These are phyloP conservation scores for Solanum chaucha DNA, from an alignment of 257 asterid species.

Conservation along the genomic window DNA sequence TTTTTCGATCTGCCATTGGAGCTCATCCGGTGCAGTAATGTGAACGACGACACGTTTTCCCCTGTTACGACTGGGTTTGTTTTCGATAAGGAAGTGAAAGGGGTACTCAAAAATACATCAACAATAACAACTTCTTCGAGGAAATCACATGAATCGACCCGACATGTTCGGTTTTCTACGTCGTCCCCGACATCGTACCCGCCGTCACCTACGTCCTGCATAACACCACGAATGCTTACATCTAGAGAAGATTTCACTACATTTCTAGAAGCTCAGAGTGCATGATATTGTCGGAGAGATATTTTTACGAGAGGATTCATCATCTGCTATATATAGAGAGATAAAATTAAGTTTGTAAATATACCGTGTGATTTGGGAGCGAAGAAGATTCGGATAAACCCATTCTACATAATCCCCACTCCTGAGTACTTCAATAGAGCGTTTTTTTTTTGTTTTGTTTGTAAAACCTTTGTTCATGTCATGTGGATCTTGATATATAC, in stretches of 20 bases:
- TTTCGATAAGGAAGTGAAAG: conserved; percentile 53
- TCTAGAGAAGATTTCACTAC: conserved; percentile 55
- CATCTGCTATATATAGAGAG: neutral
- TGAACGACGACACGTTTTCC: conserved; percentile 38
- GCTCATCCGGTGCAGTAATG: conserved; percentile 43
- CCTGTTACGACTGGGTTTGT: conserved; percentile 61
- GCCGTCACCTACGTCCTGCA: conserved; percentile 33
- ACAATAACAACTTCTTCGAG: neutral
- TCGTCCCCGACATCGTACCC: conserved; percentile 32
- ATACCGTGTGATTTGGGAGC: neutral
- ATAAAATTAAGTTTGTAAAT: neutral
- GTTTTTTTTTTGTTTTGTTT: neutral
- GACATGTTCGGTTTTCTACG: conserved; percentile 60
- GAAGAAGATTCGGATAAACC: neutral
- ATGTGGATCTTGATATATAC: neutral
- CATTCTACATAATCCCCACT: neutral
- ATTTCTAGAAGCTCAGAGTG: conserved; percentile 64
- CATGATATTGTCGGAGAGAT: neutral
- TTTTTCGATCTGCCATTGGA: conserved; percentile 84
- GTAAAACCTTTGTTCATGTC: neutral
- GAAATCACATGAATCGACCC: conserved; percentile 31
- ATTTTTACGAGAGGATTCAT: neutral
- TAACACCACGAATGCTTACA: conserved; percentile 35
- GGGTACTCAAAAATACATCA: conserved; percentile 38
- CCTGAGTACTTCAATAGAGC: neutral